Percentiles rank a stretch among this genome's conserved stretches.
These are phyloP conservation scores for Dalbergia cochinchinensis DNA, from an alignment of 306 rosid genomes.

Conservation along the genomic window DNA sequence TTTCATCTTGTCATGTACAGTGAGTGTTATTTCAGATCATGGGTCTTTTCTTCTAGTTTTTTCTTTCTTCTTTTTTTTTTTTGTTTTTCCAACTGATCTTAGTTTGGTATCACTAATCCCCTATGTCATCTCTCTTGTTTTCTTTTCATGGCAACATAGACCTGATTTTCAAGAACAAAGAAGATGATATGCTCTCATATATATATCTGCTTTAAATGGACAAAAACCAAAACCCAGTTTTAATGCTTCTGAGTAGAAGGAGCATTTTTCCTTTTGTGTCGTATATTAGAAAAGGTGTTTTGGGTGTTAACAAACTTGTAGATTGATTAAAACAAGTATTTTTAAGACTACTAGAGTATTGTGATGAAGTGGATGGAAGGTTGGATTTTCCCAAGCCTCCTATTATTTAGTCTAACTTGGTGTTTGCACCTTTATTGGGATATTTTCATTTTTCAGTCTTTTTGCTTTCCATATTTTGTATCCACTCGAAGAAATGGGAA, in stretches of 20 bases:
- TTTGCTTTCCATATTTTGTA: neutral
- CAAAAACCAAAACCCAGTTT: neutral
- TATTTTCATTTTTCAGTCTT: neutral
- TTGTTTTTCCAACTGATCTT: conserved; percentile 20
- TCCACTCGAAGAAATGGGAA: neutral
- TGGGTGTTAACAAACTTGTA: neutral
- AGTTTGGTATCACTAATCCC: conserved; percentile 7
- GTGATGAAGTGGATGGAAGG: conserved; percentile 14
- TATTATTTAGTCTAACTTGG: neutral
- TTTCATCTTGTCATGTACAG: conserved; percentile 62
- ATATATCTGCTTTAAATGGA: neutral
- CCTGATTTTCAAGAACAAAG: neutral
- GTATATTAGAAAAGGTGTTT: neutral
- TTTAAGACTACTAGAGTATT: neutral
- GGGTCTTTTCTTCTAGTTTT: conserved; percentile 35
- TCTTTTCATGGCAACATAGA: conserved; percentile 15
- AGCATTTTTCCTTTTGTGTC: neutral
- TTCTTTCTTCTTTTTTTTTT: neutral
- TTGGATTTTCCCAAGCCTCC: conserved; percentile 17
- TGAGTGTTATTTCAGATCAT: conserved; percentile 44
- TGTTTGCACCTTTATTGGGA: neutral
- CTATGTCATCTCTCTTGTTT: conserved; percentile 24
- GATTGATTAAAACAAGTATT: neutral
- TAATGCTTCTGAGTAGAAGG: neutral
- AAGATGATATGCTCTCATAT: neutral